Percentiles rank a stretch among this genome's conserved stretches.
phyloP scores from a whole-genome alignment of 2,329 filamentous ascomycete species.

The Emergomyces pasteurianus region DNA sequence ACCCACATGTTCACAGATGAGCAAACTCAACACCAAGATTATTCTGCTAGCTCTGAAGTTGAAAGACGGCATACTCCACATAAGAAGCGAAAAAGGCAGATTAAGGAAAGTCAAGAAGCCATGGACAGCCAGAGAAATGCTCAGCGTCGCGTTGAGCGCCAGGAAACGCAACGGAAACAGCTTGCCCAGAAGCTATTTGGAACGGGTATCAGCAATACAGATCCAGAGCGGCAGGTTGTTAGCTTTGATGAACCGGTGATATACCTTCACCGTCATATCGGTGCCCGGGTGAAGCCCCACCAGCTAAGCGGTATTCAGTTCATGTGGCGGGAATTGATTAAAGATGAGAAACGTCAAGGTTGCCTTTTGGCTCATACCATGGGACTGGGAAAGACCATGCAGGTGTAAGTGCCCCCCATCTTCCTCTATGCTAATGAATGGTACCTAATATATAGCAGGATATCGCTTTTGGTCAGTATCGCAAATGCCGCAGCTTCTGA shows the following conservation, averaged over 20 bases:
- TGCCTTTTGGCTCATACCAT: conserved; percentile 81
- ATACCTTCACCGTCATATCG: conserved; percentile 52
- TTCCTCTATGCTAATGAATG: background rate
- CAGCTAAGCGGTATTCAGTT: conserved; percentile 75
- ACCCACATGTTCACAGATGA: conserved; percentile 3
- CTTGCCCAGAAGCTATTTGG: conserved; percentile 22
- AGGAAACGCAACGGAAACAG: conserved; percentile 38
- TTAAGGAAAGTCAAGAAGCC: conserved; percentile 39
- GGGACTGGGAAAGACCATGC: conserved; percentile 89
- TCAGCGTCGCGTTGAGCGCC: conserved; percentile 40
- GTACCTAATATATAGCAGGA: conserved; percentile 27
- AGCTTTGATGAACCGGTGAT: conserved; percentile 31
- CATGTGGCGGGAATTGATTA: conserved; percentile 74
- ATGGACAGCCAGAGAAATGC: conserved; percentile 46
- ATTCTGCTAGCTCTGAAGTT: conserved; percentile 13
- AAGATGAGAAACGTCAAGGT: conserved; percentile 52
- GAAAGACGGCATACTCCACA: conserved; percentile 25
- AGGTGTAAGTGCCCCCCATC: conserved; percentile 42
- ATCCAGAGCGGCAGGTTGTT: conserved; percentile 39
- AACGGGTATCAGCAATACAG: conserved; percentile 21
- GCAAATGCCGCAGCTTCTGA: conserved; percentile 51
- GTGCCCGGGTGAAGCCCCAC: conserved; percentile 58
- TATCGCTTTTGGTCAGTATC: conserved; percentile 68
- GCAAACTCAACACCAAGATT: conserved; percentile 1
- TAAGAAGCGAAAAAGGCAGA: conserved; percentile 36